These are phyloP conservation scores for Dothidotthia symphoricarpi DNA, from an alignment of 2,329 filamentous ascomycete genomes.

Conservation along the genomic window DNA sequence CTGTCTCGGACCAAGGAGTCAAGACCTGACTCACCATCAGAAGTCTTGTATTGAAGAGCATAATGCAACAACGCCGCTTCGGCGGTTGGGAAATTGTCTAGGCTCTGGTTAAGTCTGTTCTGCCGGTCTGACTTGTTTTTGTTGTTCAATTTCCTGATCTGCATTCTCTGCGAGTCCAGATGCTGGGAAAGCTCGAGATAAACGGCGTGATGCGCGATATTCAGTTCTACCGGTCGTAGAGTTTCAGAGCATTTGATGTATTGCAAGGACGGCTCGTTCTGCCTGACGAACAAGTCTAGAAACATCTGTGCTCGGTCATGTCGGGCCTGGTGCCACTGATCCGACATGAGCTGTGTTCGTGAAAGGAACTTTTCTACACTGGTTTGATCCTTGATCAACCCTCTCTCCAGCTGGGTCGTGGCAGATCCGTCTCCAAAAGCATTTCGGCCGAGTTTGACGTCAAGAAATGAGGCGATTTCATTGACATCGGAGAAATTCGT, in stretches of 20 bases:
- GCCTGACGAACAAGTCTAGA: conserved; percentile 53
- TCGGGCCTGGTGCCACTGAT: conserved; percentile 53
- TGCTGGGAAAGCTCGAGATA: conserved; percentile 59
- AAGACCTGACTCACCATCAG: conserved; percentile 14
- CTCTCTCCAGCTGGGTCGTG: conserved; percentile 49
- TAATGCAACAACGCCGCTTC: conserved; percentile 56
- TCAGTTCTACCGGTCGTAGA: conserved; percentile 46
- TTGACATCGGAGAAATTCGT: conserved; percentile 60
- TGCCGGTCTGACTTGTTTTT: conserved; percentile 40
- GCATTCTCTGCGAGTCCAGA: conserved; percentile 53
- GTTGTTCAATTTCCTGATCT: conserved; percentile 41
- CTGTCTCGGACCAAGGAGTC: conserved; percentile 15
- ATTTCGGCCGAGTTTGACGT: conserved; percentile 55
- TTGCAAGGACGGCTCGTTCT: conserved; percentile 35
- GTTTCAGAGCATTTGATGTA: conserved; percentile 47
- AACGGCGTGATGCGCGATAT: conserved; percentile 50
- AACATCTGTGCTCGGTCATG: conserved; percentile 56
- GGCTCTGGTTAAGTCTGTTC: conserved; percentile 46
- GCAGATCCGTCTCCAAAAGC: conserved; percentile 49
- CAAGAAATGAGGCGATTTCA: conserved; percentile 57
- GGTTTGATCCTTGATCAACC: conserved; percentile 30
- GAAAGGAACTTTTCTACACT: conserved; percentile 57
- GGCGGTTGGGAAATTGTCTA: conserved; percentile 47
- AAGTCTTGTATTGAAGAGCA: conserved; percentile 29
- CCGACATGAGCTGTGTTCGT: conserved; percentile 51